Conservation (phyloP, 148 eudicot species). For the Rhododendron mucronatum region DNA sequence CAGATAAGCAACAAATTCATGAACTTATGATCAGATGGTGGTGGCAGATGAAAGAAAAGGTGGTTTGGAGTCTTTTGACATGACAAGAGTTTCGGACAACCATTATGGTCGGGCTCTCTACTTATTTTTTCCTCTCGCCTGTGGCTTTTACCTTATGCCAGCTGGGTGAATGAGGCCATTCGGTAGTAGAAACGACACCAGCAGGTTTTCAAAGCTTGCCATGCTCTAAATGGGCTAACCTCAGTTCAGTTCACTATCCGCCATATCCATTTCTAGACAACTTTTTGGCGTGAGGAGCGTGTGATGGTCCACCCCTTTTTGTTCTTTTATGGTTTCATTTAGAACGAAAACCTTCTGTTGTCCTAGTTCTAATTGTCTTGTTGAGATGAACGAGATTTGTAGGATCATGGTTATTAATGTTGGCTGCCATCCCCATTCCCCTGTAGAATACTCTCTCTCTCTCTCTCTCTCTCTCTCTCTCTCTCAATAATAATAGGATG, state of each 20-base stretch:
- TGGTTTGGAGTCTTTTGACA: neutral
- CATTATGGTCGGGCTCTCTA: neutral
- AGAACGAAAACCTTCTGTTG: neutral
- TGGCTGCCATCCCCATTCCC: too few species aligned
- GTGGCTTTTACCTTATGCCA: neutral
- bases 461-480: too few species aligned
- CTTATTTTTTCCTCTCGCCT: neutral
- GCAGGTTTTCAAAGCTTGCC: neutral
- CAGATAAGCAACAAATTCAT: neutral
- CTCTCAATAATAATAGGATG: neutral
- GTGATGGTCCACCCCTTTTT: neutral
- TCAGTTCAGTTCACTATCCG: neutral
- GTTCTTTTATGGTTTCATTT: neutral
- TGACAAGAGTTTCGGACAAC: neutral
- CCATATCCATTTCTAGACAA: neutral
- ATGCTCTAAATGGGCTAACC: neutral
- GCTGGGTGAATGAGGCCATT: neutral
- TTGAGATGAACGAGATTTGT: too few species aligned
- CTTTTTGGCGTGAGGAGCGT: neutral
- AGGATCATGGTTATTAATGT: too few species aligned
- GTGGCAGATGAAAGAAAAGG: neutral
- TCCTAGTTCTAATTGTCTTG: neutral
- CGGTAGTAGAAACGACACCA: neutral
- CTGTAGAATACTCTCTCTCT: neutral
- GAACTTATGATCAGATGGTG: neutral